These are phyloP conservation scores for Serendipita sp. DNA, from an alignment of 768 basidiomycete genomes.

Conservation along the genomic window DNA sequence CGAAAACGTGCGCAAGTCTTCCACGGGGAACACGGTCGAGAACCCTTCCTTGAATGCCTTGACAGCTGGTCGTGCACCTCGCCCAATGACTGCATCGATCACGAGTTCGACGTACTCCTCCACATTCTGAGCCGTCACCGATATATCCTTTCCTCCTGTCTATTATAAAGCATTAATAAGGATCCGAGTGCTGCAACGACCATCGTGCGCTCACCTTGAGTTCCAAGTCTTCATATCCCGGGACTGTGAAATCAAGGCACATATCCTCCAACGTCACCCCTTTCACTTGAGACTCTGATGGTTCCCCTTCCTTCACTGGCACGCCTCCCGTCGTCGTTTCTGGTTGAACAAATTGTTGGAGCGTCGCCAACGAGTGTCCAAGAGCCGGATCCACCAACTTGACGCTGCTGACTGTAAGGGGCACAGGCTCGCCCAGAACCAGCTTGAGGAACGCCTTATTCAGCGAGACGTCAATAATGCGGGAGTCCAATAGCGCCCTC, in stretches of 20 bases:
- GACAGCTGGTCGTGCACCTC: slow-evolving; percentile 62
- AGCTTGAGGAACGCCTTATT: slow-evolving; percentile 92
- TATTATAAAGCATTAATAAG: slow-evolving; percentile 19
- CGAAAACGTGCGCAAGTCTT: slow-evolving; percentile 82
- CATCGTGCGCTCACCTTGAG: slow-evolving; percentile 43
- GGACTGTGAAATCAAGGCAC: slow-evolving; percentile 88
- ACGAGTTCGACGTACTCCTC: slow-evolving; percentile 81
- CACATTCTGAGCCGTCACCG: slow-evolving; percentile 77
- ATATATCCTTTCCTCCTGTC: slow-evolving; percentile 63
- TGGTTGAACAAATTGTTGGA: slow-evolving; percentile 35
- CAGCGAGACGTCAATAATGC: slow-evolving; percentile 91
- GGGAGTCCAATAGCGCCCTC: slow-evolving; percentile 90
- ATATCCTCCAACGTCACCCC: slow-evolving; percentile 69
- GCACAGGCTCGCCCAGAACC: slow-evolving; percentile 73
- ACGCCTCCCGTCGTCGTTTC: slow-evolving; percentile 27
- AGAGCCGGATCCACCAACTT: slow-evolving; percentile 77
- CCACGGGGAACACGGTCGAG: slow-evolving; percentile 89
- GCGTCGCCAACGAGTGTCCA: slow-evolving; percentile 68
- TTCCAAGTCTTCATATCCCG: slow-evolving; percentile 80
- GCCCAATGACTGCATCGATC: slow-evolving; percentile 73
- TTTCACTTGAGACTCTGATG: slow-evolving; percentile 37
- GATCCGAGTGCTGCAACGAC: not conserved
- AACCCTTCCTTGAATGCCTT: slow-evolving; percentile 90
- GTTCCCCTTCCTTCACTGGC: slow-evolving; percentile 13
- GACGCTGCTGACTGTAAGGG: slow-evolving; percentile 67